Percentiles rank a stretch among this genome's conserved stretches.
These are phyloP conservation scores for Cenchrus americanus DNA, from an alignment of 176 grass and related monocot species.

Conservation along the genomic window DNA sequence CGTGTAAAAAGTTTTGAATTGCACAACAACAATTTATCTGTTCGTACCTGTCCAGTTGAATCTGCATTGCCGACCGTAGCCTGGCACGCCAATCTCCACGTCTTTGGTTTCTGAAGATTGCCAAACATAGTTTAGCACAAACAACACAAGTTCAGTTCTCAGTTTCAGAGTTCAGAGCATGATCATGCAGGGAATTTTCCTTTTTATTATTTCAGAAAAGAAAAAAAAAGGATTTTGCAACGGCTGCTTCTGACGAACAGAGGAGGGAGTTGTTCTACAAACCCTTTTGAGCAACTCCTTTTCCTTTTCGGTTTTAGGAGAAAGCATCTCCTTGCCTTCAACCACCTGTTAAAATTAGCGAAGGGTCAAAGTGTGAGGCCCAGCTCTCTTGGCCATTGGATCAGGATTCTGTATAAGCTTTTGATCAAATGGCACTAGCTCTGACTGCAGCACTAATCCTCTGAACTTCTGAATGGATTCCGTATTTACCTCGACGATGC, in stretches of 20 bases:
- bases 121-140: not conserved
- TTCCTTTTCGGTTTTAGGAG: slow-evolving; percentile 63
- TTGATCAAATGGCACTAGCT: not conserved
- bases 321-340: slow-evolving; percentile 78
- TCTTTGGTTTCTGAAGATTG: slow-evolving; percentile 74
- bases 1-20: too few relatives aligned
- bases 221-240: not conserved
- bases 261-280: not conserved
- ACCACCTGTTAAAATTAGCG: slow-evolving; percentile 54
- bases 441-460: not conserved
- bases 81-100: slow-evolving; percentile 94
- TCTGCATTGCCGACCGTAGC: slow-evolving; percentile 75
- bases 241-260: not conserved
- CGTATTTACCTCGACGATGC: slow-evolving; percentile 76
- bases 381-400: not conserved
- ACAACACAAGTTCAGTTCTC: not conserved
- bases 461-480: not conserved
- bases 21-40: too few relatives aligned
- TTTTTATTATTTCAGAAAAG: not conserved
- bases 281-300: slow-evolving; percentile 90
- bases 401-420: not conserved
- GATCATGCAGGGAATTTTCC: not conserved
- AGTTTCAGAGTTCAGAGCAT: not conserved
- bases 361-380: not conserved
- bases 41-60: slow-evolving; percentile 75